Evolutionary conservation across 2,329 filamentous ascomycete genomes (phyloP).

Genomic region (Mycosphaerella arachidis): DNA sequence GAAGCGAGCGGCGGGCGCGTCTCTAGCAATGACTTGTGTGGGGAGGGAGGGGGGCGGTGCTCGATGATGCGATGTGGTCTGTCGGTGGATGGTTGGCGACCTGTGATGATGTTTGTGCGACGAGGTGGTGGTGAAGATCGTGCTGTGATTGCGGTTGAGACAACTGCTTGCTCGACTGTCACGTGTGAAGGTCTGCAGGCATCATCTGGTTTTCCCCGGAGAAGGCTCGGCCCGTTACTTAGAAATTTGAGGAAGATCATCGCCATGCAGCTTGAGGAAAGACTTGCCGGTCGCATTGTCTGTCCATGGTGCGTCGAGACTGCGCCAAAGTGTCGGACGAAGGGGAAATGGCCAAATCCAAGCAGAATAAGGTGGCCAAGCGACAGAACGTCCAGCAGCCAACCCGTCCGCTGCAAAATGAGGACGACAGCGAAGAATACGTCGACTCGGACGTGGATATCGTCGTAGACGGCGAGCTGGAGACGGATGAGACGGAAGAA

Average conservation of each 20-base stretch:
- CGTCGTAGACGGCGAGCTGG: slow-evolving; percentile 24
- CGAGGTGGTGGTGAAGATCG: not conserved
- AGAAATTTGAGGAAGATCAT: not conserved
- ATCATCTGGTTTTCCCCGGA: not conserved
- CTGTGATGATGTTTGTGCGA: not conserved
- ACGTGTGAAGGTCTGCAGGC: not conserved
- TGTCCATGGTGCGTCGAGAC: not conserved
- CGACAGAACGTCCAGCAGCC: slow-evolving; percentile 19
- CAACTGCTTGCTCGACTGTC: not conserved
- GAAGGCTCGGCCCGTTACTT: not conserved
- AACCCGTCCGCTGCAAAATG: slow-evolving; percentile 16
- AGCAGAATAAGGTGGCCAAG: slow-evolving; percentile 8
- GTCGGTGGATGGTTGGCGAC: not conserved
- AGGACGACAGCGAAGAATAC: slow-evolving; percentile 19
- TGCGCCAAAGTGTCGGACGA: not conserved
- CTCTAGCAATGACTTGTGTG: not conserved
- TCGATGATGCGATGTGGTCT: not conserved
- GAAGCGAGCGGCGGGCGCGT: not conserved
- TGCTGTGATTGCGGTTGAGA: not conserved
- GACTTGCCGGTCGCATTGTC: not conserved
- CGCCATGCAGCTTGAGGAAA: not conserved
- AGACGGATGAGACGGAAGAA: slow-evolving; percentile 30
- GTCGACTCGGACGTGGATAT: slow-evolving; percentile 30
- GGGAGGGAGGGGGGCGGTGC: not conserved
- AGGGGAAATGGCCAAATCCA: slow-evolving; percentile 15